Evolutionary conservation across 2,329 filamentous ascomycete species (phyloP), one percentile per base, ranked within the genome.

Genomic region (Calonectria pseudoturangicola): DNA sequence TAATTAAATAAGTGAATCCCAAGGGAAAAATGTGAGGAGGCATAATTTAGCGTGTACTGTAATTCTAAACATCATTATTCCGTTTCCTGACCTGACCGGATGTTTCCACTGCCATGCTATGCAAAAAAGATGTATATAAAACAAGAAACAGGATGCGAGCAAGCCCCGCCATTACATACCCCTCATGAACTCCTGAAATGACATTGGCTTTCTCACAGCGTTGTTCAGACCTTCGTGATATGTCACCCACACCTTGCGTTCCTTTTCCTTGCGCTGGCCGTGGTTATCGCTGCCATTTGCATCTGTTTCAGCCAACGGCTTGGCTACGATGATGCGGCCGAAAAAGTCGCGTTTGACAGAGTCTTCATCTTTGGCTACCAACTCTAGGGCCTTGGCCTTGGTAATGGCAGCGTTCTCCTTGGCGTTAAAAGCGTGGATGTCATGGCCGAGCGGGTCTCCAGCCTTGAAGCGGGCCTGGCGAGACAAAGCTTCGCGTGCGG

Each of bases 161-260:
- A 3, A 9, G n/a, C 39, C 41, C 15, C n/a, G 21, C 39, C 30
- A 71, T 76, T 83, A 93, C 71, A 95, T 80, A 3, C 90, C 92
- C 69, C 87, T 88, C 87, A 98, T 85, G 79, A 98, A 90, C 83
- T 98, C 96, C 73, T 90, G 89, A 82, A 98, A 83, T 10, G 94
- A 94, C 74, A 98, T 92, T 2, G 95, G 94, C 83, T 98, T 98
- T 83, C 94, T 89, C 73, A 98, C 96, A 13, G 96, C 96, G 88
- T 98, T 98, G 69, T 95, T 97, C 82, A 95, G 92, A 0, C 96
- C 96, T 85, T 98, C 96, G 80, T 98, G 92, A 83, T 92, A 98
- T 75, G 92, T 96, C 50, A 98, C 92, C 95, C 95, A 98, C 4
- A 96, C 93, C 78, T 93, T 88, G 12, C 79, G 90, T 63, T 87